Evolutionary conservation across 1,284 basidiomycete genomes (phyloP), one percentile per base, ranked within the genome.

Genomic region (Apiotrichum gracile): DNA sequence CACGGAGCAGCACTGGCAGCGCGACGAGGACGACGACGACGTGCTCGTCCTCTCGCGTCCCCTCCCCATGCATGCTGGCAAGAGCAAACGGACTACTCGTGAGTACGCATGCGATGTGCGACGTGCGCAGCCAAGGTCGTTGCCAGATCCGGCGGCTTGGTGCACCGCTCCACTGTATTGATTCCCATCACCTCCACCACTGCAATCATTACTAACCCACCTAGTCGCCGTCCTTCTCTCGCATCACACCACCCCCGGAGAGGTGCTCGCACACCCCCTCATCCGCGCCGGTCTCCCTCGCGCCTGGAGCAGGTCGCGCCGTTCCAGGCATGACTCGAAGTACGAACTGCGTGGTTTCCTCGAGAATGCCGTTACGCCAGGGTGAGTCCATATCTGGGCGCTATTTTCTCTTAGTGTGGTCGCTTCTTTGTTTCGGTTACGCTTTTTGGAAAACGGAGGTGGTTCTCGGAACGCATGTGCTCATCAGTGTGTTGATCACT

Each of bases 221-320:
- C n/a, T n/a, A 60, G 58, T 56, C 43, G 55, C 58, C 16, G 49
- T 52, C 4, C 51, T 60, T 5, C 54, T 56, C 35, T 34, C 58
- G 4, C 58, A 60, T 38, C 58, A 59, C 51, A 59, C 58, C 8
- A 59, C 58, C 9, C 58, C 58, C 10, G 58, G 54, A 29, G 49
- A 54, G 3, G 55, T 61, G 8, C 48, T 61, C 40, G 50, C 43
- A 1, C 59, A 61, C 39, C 59, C 59, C 5, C 47, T 61, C 16
- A 50, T 61, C 34, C 55, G 59, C 22, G 55, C 55, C 8, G 46
- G 51, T 9, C 53, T 61, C 1, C 55, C 55, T 5, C 55, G 55
- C 7, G 58, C 55, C 7, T 60, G 58, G 58, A 39, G 35, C 19
- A 52, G 52, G 3, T 54, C 55, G 3, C 52, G 55, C 10, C 41